A percentile compares a stretch with the other conserved stretches of the same genome.
Evolutionary conservation across 192 early-diverging fungal species (phyloP).

Genomic region (Entomortierella beljakovae): DNA sequence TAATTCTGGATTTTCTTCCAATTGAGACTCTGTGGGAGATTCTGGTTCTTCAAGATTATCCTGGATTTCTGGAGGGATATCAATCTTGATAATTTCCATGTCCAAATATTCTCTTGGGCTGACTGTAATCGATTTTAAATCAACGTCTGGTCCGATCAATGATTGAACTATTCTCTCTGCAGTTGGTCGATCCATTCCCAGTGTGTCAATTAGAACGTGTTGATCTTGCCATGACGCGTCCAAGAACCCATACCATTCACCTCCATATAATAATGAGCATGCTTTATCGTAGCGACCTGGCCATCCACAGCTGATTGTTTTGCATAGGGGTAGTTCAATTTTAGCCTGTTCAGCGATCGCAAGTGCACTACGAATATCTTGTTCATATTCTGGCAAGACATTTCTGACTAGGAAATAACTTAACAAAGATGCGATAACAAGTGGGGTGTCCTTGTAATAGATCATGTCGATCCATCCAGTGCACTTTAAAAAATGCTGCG

Average conservation of each 20-base stretch:
- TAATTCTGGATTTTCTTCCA: slow-evolving; percentile 9
- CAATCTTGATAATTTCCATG: slow-evolving; percentile 23
- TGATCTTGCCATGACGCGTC: slow-evolving; percentile 33
- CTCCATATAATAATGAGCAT: slow-evolving; percentile 61
- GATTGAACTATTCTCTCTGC: slow-evolving; percentile 33
- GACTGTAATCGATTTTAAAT: background rate
- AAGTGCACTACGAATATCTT: slow-evolving; percentile 60
- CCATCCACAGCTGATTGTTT: slow-evolving; percentile 42
- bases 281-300: slow-evolving; percentile 67
- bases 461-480: slow-evolving; percentile 59
- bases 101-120: slow-evolving; percentile 20
- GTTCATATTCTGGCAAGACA: slow-evolving; percentile 62
- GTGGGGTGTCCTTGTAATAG: slow-evolving; percentile 58
- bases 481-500: slow-evolving; percentile 59
- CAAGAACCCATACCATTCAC: slow-evolving; percentile 52
- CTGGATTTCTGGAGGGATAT: slow-evolving; percentile 1
- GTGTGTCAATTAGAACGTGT: slow-evolving; percentile 2
- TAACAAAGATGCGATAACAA: slow-evolving; percentile 59
- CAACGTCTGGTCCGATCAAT: slow-evolving; percentile 8
- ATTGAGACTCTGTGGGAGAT: background rate
- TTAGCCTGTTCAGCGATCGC: slow-evolving; percentile 55
- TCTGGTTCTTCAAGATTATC: background rate
- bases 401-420: slow-evolving; percentile 60
- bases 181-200: slow-evolving; percentile 36
- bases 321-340: slow-evolving; percentile 61